Evolutionary conservation across 1,284 basidiomycete species (phyloP), one percentile per base, ranked within the genome.

Genomic region (Phylloboletellus chloephorus): DNA sequence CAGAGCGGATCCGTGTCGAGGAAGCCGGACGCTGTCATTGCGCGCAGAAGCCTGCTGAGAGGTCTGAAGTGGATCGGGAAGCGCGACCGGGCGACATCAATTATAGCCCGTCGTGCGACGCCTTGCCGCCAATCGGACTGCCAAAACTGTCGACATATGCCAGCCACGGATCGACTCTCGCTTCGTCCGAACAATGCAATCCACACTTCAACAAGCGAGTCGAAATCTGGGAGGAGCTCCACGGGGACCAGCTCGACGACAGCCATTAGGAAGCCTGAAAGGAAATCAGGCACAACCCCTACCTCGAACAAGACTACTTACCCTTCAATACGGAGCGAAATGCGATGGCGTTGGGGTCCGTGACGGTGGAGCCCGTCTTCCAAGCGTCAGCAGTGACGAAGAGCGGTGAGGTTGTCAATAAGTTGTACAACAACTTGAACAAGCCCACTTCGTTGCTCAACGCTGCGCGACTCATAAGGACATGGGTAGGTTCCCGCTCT

Each of bases 271-370:
- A 89, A 72, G 32, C 84, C 85, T 82, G 55, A 35, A 30, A 26
- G 8, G 28, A 28, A 5, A 32, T 56, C 5, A 57, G 31, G 19
- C 4, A 39, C 15, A 7, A 30, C 4, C 16, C 17, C 20, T 15
- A 28, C 11, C 21, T 28, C 10, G 11, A 39, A 5, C 1, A 23
- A 6, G 31, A 36, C 9, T 1, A 55, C 64, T 21, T 35, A 85
- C 90, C 87, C 73, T 92, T 92, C 43, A 92, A 56, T 12, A 92
- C 79, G 15, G 88, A 84, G 21, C 89, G 78, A 61, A 82, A 90
- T 2, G 86, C 87, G 19, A 88, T 75, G 0, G 84, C 79, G 52
- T 91, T 91, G 0, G 88, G 79, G 48, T 88, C 85, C 5, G 81
- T 79, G 13, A 89, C 66, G 2, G 77, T 73, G 6, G 83, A 84